Evolutionary conservation across 345 rosid genomes (phyloP).

Genomic region (Iberis pinnata): DNA sequence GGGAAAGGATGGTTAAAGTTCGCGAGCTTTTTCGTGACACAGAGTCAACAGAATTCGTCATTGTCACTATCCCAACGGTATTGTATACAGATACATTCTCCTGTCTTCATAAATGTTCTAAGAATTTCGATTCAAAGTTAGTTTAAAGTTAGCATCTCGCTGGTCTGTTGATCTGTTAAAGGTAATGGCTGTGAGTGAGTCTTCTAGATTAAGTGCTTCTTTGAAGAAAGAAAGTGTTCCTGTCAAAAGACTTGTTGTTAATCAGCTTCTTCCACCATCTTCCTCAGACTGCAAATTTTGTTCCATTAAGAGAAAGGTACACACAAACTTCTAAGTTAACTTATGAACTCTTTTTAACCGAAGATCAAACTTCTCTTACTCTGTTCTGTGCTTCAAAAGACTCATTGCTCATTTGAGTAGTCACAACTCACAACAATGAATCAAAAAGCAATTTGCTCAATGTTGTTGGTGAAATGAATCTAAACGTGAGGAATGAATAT

Average conservation of each 20-base stretch:
- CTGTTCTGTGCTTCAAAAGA: neutral
- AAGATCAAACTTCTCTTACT: conserved; percentile 5
- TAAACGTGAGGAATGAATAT: conserved; percentile 14
- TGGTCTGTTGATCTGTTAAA: conserved; percentile 22
- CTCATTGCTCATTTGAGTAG: neutral
- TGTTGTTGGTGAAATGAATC: neutral
- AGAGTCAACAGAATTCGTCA: conserved; percentile 87
- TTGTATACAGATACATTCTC: conserved; percentile 9
- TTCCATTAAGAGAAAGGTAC: conserved; percentile 91
- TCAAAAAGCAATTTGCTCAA: too few species aligned
- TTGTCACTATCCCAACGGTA: conserved; percentile 96
- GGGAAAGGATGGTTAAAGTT: conserved; percentile 98
- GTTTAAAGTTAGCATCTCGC: neutral
- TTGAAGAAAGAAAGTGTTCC: conserved; percentile 86
- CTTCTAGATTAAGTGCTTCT: conserved; percentile 75
- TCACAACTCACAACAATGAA: too few species aligned
- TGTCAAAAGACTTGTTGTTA: conserved; percentile 77
- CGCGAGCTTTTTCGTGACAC: conserved; percentile 87
- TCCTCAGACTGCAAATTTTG: conserved; percentile 94
- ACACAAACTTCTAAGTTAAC: conserved; percentile 9
- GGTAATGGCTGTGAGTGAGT: conserved; percentile 95
- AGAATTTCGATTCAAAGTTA: too few species aligned
- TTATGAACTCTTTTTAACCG: neutral
- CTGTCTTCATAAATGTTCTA: neutral
- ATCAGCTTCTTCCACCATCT: conserved; percentile 92